Evolutionary conservation across 2,329 filamentous ascomycete species (phyloP), one percentile per base, ranked within the genome.

Genomic region (Colletotrichum orbiculare): DNA sequence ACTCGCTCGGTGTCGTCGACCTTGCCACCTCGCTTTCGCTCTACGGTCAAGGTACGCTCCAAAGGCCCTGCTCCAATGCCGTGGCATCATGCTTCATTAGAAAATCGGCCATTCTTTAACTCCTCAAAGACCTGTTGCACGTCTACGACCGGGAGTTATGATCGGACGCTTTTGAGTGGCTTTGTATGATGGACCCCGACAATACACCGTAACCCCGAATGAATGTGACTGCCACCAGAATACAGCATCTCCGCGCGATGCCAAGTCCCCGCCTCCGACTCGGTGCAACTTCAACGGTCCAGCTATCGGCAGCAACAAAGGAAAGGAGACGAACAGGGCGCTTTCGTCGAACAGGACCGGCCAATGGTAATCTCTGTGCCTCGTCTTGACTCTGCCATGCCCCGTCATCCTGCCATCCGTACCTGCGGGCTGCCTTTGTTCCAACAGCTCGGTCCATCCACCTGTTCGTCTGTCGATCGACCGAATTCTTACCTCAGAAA

Each of bases 161-260:
- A 37, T 58, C 46, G 45, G 42, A 17, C 55, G 42, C 6, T 11
- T 13, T 17, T 10, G 8, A 17, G 43, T 11, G 15, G 15, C 43
- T 46, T 15, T 48, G 25, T 47, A 42, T 53, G 54, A 38, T 37
- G 15, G 42, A 17, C 48, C 48, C 25, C 13, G 15, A 39, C 55
- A 33, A 48, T 60, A 55, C 43, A 64, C 54, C 55, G 54, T 54
- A 60, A 50, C 55, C 55, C 55, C 43, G 60, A 64, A 39, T n/a
- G 17, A 43, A 42, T 13, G 35, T 15, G 33, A 47, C 25, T 25
- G 41, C 17, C n/a, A 55, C 41, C 37, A 43, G n/a, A n/a, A 15
- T n/a, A 34, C 34, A 47, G 48, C 38, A 46, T 46, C 34, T 34
- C 37, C 42, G 37, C 33, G 42, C 42, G 17, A 13, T 35, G 41